Evolutionary conservation across 805 yeast genomes (phyloP).

Genomic region (Maudiozyma serrabonitensis): DNA sequence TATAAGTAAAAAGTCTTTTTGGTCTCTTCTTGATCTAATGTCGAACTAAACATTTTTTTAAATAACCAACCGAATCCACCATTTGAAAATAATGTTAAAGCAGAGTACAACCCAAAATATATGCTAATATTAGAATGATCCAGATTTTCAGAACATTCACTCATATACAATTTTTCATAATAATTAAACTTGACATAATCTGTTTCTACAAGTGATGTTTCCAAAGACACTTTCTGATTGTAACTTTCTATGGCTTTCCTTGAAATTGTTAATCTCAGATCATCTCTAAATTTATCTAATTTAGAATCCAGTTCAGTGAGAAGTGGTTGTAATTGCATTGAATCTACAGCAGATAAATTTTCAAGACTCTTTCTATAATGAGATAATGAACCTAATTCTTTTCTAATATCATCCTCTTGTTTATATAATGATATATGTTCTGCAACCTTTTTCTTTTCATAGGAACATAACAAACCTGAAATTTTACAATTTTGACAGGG

Average conservation of each 20-base stretch:
- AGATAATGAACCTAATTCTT: conserved; percentile 4
- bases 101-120: conserved; percentile 9
- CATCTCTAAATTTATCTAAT: conserved; percentile 5
- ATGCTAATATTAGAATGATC: neutral
- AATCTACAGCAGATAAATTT: neutral
- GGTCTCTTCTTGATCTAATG: conserved; percentile 4
- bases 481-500: conserved; percentile 41
- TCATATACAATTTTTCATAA: neutral
- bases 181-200: conserved; percentile 1
- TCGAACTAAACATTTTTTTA: conserved; percentile 4
- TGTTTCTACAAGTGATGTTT: conserved; percentile 6
- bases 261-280: conserved; percentile 3
- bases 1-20: conserved; percentile 9
- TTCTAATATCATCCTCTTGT: conserved; percentile 4
- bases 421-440: conserved; percentile 2
- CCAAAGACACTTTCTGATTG: conserved; percentile 5
- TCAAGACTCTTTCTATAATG: conserved; percentile 3
- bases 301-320: conserved; percentile 2
- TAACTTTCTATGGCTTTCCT: neutral
- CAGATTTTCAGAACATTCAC: neutral
- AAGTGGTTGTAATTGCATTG: conserved; percentile 1
- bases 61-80: conserved; percentile 10
- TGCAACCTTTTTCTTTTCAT: neutral
- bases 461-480: conserved; percentile 7
- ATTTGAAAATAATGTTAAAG: conserved; percentile 5